These are phyloP conservation scores for Agaricus sinodeliciosus DNA, from an alignment of 768 basidiomycete genomes.

Conservation along the genomic window DNA sequence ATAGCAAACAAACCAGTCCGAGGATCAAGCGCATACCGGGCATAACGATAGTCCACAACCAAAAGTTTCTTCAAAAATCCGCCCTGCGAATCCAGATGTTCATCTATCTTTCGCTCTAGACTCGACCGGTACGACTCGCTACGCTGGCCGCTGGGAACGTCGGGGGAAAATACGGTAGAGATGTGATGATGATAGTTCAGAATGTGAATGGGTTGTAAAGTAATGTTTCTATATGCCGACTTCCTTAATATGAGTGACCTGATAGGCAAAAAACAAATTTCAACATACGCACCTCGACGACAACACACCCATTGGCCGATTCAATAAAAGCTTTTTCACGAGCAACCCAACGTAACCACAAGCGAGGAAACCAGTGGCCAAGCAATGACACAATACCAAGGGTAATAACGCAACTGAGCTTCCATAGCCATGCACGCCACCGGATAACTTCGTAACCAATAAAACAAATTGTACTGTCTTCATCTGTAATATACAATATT, in stretches of 20 bases:
- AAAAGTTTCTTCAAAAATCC: slow-evolving; percentile 46
- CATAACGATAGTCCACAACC: slow-evolving; percentile 88
- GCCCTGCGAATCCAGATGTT: slow-evolving; percentile 24
- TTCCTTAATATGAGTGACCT: slow-evolving; percentile 29
- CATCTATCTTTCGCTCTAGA: slow-evolving; percentile 21
- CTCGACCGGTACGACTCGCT: slow-evolving; percentile 19
- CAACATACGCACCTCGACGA: slow-evolving; percentile 71
- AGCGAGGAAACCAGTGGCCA: slow-evolving; percentile 88
- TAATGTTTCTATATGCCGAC: slow-evolving; percentile 81
- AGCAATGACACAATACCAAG: slow-evolving; percentile 72
- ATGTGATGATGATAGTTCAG: slow-evolving; percentile 73
- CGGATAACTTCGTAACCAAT: slow-evolving; percentile 71
- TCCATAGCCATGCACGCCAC: slow-evolving; percentile 68
- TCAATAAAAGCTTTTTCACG: slow-evolving; percentile 78
- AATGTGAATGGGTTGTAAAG: slow-evolving; percentile 63
- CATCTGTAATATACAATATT: slow-evolving; percentile 79
- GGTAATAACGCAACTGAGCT: slow-evolving; percentile 54
- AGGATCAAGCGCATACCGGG: slow-evolving; percentile 83
- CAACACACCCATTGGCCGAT: slow-evolving; percentile 64
- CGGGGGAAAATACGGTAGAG: slow-evolving; percentile 68
- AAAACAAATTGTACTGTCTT: slow-evolving; percentile 84
- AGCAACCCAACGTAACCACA: slow-evolving; percentile 89
- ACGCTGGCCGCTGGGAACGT: slow-evolving; percentile 17
- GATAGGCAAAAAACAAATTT: neutral
- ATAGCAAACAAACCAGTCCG: slow-evolving; percentile 76